Percentiles rank a stretch among this genome's conserved stretches.
These are phyloP conservation scores for Solanum raphanifolium DNA, from an alignment of 257 asterid species.

Conservation along the genomic window DNA sequence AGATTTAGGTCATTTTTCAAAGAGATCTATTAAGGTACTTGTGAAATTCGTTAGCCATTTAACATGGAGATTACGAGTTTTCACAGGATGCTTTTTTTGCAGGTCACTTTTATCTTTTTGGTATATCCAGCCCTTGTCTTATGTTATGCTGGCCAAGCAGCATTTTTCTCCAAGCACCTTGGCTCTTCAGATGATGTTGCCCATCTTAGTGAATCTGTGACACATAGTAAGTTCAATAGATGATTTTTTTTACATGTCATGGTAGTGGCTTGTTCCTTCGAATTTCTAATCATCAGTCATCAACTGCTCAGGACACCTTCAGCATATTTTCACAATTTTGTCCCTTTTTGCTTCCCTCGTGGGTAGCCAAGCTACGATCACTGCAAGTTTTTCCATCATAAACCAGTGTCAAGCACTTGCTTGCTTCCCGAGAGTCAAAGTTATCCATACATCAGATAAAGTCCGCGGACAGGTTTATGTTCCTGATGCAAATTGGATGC, in stretches of 20 bases:
- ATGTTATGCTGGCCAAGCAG: conserved; percentile 94
- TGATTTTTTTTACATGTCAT: neutral
- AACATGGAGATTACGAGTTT: neutral
- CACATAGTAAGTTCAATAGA: conserved; percentile 43
- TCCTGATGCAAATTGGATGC: conserved; percentile 84
- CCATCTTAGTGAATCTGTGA: conserved; percentile 82
- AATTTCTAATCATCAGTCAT: conserved; percentile 6
- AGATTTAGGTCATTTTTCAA: conserved; percentile 88
- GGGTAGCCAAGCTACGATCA: conserved; percentile 97
- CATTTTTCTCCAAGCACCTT: conserved; percentile 41
- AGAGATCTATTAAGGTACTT: conserved; percentile 73
- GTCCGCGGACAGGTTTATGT: conserved; percentile 79
- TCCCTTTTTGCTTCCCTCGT: conserved; percentile 85
- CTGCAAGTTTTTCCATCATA: conserved; percentile 91
- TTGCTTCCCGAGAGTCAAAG: conserved; percentile 89
- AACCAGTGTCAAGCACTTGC: conserved; percentile 83
- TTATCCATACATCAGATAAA: conserved; percentile 73
- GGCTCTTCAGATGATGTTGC: conserved; percentile 30
- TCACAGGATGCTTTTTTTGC: conserved; percentile 7
- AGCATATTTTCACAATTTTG: conserved; percentile 63
- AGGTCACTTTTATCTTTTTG: conserved; percentile 68
- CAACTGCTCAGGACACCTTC: conserved; percentile 46
- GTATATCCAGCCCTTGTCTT: conserved; percentile 75
- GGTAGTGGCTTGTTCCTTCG: neutral
- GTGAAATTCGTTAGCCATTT: neutral